These are phyloP conservation scores for Metschnikowia hibisci DNA, from an alignment of 805 yeast genomes.

Conservation along the genomic window DNA sequence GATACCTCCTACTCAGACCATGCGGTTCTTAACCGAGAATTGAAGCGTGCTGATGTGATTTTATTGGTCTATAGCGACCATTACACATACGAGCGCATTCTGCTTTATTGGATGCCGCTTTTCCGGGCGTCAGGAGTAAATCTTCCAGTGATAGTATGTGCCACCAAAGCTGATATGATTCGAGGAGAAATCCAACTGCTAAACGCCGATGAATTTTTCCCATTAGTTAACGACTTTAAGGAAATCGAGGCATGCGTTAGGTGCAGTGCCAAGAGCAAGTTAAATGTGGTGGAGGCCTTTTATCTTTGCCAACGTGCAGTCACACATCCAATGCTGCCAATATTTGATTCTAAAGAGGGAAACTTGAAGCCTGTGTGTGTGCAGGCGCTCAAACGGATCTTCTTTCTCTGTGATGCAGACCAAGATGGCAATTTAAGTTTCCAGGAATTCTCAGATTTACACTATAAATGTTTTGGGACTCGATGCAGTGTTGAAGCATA, in stretches of 20 bases:
- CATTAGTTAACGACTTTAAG: constrained; percentile 83
- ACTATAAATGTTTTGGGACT: constrained; percentile 66
- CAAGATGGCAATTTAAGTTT: constrained; percentile 82
- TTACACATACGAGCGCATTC: constrained; percentile 87
- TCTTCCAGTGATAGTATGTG: constrained; percentile 86
- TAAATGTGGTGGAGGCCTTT: constrained; percentile 86
- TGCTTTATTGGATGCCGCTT: constrained; percentile 92
- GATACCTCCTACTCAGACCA: constrained; percentile 77
- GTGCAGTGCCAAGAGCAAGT: constrained; percentile 78
- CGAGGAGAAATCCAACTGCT: constrained; percentile 34
- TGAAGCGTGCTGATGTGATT: constrained; percentile 82
- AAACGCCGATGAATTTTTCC: constrained; percentile 75
- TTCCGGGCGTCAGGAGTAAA: constrained; percentile 92
- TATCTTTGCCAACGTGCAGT: constrained; percentile 92
- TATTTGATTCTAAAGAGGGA: constrained; percentile 89
- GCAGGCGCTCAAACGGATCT: constrained; percentile 74
- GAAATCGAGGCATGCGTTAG: constrained; percentile 91
- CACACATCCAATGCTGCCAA: constrained; percentile 87
- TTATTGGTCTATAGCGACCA: constrained; percentile 95
- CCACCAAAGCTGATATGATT: constrained; percentile 65
- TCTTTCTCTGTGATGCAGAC: constrained; percentile 81
- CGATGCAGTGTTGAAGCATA: constrained; percentile 29
- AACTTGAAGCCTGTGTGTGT: constrained; percentile 72
- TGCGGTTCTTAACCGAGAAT: constrained; percentile 58
- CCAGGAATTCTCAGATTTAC: constrained; percentile 66